Conservation (phyloP, 2,329 filamentous ascomycete genomes). For the Colletotrichum higginsianum region DNA sequence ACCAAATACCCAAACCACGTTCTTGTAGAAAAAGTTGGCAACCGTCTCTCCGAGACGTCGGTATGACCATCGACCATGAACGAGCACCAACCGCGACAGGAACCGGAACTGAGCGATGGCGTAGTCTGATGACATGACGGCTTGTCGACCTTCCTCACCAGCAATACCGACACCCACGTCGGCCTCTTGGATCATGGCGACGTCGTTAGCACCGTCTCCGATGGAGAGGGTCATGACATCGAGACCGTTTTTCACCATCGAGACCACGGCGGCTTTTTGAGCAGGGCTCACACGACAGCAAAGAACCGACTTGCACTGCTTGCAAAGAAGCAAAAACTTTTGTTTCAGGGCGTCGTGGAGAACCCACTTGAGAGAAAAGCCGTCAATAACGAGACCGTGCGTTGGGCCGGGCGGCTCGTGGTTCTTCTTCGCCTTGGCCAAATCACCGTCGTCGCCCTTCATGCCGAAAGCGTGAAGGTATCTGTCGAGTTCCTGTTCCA, state of each 20-base stretch:
- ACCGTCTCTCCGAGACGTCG: constrained; percentile 92
- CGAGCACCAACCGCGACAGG: constrained; percentile 85
- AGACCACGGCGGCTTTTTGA: constrained; percentile 97
- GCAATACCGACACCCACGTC: constrained; percentile 97
- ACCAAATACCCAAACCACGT: constrained; percentile 96
- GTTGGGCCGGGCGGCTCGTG: constrained; percentile 90
- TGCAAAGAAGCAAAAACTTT: constrained; percentile 95
- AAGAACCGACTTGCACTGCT: constrained; percentile 95
- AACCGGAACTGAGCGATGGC: constrained; percentile 95
- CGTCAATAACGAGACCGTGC: constrained; percentile 94
- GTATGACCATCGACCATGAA: constrained; percentile 98
- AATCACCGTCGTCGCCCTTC: constrained; percentile 87
- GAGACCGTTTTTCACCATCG: constrained; percentile 93
- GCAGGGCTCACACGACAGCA: constrained; percentile 98
- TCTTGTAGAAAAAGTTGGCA: constrained; percentile 99
- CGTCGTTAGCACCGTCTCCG: constrained; percentile 94
- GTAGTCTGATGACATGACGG: constrained; percentile 96
- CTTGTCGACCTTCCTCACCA: constrained; percentile 91
- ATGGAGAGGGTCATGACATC: constrained; percentile 97
- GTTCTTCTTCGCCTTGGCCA: constrained; percentile 82
- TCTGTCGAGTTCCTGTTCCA: constrained; percentile 81
- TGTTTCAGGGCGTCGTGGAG: constrained; percentile 87
- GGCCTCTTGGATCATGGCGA: constrained; percentile 98
- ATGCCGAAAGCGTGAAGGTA: constrained; percentile 81
- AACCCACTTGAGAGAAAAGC: constrained; percentile 91